Percentiles rank a stretch among this genome's conserved stretches.
Conservation (phyloP, 345 rosid species). For the Mangifera indica region DNA sequence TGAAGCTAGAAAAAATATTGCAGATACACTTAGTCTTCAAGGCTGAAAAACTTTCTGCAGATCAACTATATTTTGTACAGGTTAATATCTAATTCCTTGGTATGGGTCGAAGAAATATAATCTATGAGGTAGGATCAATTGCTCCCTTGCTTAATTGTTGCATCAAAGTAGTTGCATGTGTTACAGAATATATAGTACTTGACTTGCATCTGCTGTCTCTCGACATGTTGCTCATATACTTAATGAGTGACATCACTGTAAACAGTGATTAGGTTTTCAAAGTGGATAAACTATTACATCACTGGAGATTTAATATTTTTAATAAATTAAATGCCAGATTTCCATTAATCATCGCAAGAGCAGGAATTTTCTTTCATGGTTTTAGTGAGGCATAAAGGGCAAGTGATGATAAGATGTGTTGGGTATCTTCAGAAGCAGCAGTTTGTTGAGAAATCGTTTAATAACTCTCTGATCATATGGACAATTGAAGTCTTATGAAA, state of each 20-base stretch:
- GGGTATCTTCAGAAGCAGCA: neutral
- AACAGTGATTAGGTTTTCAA: too few species aligned
- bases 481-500: neutral
- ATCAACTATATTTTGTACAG: neutral
- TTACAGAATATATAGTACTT: neutral
- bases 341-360: neutral
- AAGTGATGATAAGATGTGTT: neutral
- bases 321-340: neutral
- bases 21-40: conserved; percentile 36
- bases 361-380: neutral
- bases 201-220: too few species aligned
- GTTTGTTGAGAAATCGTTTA: neutral
- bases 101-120: conserved; percentile 8
- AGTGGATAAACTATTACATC: too few species aligned
- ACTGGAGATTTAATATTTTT: too few species aligned
- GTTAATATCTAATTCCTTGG: conserved; percentile 1
- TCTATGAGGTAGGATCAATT: conserved; percentile 20
- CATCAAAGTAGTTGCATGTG: neutral
- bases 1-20: conserved; percentile 65
- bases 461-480: too few species aligned
- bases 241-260: too few species aligned
- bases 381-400: neutral
- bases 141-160: neutral
- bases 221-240: too few species aligned
- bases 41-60: conserved; percentile 21